Percentiles rank a stretch among this genome's conserved stretches.
Evolutionary conservation across 2,329 filamentous ascomycete species (phyloP).

Genomic region (Ceratocystis cacaofunesta): DNA sequence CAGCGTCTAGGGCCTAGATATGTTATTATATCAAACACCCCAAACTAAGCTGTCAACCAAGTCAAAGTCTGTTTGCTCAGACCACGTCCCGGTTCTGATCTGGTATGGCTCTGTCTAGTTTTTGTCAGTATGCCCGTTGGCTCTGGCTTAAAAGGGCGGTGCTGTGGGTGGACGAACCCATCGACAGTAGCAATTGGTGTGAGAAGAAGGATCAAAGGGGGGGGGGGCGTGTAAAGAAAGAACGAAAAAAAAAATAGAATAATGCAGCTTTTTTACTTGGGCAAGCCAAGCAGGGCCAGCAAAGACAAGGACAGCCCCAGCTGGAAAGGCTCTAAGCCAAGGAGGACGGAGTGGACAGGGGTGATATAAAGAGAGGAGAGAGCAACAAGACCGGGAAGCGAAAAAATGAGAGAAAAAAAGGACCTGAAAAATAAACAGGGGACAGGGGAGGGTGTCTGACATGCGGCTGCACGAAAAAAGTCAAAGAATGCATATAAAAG

Average conservation of each 20-base stretch:
- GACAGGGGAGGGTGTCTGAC: not conserved
- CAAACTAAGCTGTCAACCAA: slow-evolving; percentile 1
- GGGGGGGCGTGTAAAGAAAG: not conserved
- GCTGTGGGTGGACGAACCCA: slow-evolving; percentile 1
- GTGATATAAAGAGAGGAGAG: not conserved
- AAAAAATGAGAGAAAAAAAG: not conserved
- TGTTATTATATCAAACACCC: not conserved
- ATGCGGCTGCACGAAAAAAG: not conserved
- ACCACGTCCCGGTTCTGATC: not conserved
- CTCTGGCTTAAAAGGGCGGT: not conserved
- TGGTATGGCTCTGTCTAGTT: slow-evolving; percentile 1
- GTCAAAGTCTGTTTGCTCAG: not conserved
- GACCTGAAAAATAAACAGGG: not conserved
- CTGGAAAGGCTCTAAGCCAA: slow-evolving; percentile 2
- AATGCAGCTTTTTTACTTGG: not conserved
- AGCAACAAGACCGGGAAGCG: not conserved
- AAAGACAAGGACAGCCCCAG: slow-evolving; percentile 3
- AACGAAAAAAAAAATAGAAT: not conserved
- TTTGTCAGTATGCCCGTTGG: not conserved
- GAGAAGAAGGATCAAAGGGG: not conserved
- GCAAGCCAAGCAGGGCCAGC: not conserved
- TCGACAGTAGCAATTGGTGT: not conserved
- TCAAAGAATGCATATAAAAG: not conserved
- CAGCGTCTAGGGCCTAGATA: not conserved
- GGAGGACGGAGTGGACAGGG: not conserved